Evolutionary conservation across 2,329 filamentous ascomycete genomes (phyloP).

Genomic region (Clonostachys rhizophaga): DNA sequence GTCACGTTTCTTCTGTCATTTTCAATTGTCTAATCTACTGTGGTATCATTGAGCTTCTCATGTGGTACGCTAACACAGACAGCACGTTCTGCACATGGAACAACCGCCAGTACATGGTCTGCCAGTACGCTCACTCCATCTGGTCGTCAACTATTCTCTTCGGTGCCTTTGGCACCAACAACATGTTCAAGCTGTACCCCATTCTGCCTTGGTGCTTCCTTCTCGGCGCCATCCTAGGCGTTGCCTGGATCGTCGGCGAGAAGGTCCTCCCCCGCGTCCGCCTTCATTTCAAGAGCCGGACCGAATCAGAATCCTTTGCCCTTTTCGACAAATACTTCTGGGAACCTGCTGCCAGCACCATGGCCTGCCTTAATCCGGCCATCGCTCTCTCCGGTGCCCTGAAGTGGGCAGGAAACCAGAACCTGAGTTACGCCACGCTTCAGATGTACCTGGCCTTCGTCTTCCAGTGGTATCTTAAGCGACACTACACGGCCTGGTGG

Average conservation of each 20-base stretch:
- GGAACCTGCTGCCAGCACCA: slow-evolving; percentile 24
- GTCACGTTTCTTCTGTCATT: slow-evolving; percentile 8
- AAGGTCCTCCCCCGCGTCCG: slow-evolving; percentile 12
- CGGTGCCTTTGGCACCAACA: slow-evolving; percentile 15
- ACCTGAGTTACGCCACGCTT: slow-evolving; percentile 19
- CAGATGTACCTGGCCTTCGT: slow-evolving; percentile 17
- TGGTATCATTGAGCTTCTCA: slow-evolving; percentile 5
- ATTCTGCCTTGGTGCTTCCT: slow-evolving; percentile 23
- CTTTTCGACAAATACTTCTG: slow-evolving; percentile 13
- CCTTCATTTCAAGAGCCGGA: slow-evolving; percentile 4
- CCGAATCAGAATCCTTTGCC: slow-evolving; percentile 7
- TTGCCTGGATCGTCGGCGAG: slow-evolving; percentile 17
- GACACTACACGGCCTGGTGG: slow-evolving; percentile 16
- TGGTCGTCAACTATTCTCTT: slow-evolving; percentile 18
- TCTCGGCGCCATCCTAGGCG: slow-evolving; percentile 21
- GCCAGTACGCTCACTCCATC: slow-evolving; percentile 19
- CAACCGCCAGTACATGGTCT: slow-evolving; percentile 19
- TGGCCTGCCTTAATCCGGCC: slow-evolving; percentile 33
- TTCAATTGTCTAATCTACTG: slow-evolving; percentile 30
- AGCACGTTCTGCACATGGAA: slow-evolving; percentile 22
- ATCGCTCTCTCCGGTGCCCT: slow-evolving; percentile 29
- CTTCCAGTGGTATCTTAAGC: slow-evolving; percentile 18
- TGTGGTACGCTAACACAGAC: slow-evolving; percentile 5
- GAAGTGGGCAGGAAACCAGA: slow-evolving; percentile 18
- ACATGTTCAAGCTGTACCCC: slow-evolving; percentile 11